Conservation (phyloP, 202 grass and related monocot genomes). For the Brachypodium distachyon region DNA sequence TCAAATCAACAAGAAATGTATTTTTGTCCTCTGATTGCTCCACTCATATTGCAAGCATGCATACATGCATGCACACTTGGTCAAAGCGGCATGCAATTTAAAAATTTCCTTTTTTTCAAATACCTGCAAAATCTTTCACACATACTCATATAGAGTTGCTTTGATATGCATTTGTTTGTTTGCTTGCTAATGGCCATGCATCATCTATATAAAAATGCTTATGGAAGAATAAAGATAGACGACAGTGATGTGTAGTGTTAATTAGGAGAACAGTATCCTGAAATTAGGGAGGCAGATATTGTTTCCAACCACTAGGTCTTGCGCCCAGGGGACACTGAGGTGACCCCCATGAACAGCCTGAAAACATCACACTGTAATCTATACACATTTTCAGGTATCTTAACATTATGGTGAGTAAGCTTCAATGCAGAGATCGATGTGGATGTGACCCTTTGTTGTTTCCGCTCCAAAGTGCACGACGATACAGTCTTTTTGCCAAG, state of each 20-base stretch:
- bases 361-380: conserved; percentile 16
- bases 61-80: neutral
- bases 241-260: conserved; percentile 52
- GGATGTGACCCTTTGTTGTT: conserved; percentile 18
- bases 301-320: conserved; percentile 45
- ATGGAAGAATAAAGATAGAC: conserved; percentile 33
- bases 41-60: neutral
- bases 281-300: conserved; percentile 54
- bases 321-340: conserved; percentile 47
- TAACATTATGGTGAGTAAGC: neutral
- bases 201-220: conserved; percentile 5
- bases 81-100: conserved; percentile 18
- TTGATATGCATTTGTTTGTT: neutral
- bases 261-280: conserved; percentile 71
- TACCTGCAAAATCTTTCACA: neutral
- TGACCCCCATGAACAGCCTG: conserved; percentile 24
- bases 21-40: neutral
- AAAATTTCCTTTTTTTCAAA: neutral
- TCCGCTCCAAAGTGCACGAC: conserved; percentile 43
- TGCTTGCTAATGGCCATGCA: conserved; percentile 6
- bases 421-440: conserved; percentile 7
- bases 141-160: neutral
- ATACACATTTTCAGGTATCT: neutral
- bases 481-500: conserved; percentile 21
- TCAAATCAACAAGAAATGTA: conserved; percentile 14